Evolutionary conservation across 2,329 filamentous ascomycete genomes (phyloP).

Genomic region (Penicillium fuscoglaucum): DNA sequence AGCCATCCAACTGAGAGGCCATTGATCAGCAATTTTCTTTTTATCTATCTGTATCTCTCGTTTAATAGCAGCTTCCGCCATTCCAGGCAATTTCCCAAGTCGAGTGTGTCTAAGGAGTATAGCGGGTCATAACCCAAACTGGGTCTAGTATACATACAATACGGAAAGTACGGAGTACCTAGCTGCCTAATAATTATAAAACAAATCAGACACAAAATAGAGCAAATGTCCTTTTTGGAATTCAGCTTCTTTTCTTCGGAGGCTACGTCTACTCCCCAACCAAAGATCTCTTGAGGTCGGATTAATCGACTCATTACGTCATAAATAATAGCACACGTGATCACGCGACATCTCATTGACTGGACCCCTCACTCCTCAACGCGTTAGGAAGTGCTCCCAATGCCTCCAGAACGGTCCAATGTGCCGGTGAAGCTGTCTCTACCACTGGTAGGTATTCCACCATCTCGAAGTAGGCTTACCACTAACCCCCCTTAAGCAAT

Average conservation of each 20-base stretch:
- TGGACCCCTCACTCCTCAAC: constrained; percentile 4
- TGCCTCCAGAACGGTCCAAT: constrained; percentile 45
- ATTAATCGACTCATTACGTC: constrained; percentile 16
- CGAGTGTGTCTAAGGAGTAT: background rate
- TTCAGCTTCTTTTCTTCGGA: background rate
- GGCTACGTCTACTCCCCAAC: background rate
- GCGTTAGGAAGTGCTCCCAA: constrained; percentile 36
- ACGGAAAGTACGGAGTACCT: background rate
- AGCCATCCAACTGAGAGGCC: background rate
- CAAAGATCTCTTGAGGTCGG: background rate
- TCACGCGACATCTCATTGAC: constrained; percentile 9
- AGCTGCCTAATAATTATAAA: background rate
- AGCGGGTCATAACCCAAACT: background rate
- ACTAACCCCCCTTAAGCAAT: constrained; percentile 56
- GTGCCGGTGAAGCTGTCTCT: constrained; percentile 63
- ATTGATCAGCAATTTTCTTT: background rate
- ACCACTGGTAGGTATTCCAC: constrained; percentile 51
- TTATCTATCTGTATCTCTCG: background rate
- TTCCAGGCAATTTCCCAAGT: background rate
- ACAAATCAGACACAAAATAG: background rate
- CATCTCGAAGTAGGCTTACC: constrained; percentile 2
- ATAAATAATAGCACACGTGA: constrained; percentile 17
- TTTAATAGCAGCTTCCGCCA: background rate
- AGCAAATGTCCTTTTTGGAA: background rate
- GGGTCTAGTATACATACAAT: background rate